Base-by-base conservation (phyloP, 768 basidiomycete genomes). In the Boletus coccyginus region DNA sequence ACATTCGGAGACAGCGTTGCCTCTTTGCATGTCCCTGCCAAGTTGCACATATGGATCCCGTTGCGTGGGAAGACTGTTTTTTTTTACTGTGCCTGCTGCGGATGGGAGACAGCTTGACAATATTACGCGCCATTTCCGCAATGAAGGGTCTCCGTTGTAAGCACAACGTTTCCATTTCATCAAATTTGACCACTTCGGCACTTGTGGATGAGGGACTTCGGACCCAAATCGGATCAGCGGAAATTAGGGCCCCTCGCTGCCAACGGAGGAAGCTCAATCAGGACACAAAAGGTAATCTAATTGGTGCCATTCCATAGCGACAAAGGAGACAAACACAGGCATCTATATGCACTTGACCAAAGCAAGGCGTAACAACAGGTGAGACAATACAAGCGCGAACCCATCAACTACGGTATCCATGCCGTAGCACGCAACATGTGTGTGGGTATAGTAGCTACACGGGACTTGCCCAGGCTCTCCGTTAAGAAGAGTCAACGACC, bases 301-400 rank as follows among this genome's bases (percentile, higher is more conserved):
- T 11, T n/a, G 16, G 27, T 58, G 21, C 17, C 44, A 52, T 59
- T 60, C 51, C 58, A 56, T 58, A 55, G 31, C 38, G 21, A 46
- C 35, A 53, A 50, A 40, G 13, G 21, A 52, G 32, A 68, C 52
- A 59, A 50, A 32, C n/a, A 52, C 19, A 54, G 24, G 1, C 1
- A 32, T 62, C 60, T 68, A 67, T 32, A 64, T 60, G 66, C 67
- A 56, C 64, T 71, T 70, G 75, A 60, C 73, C 65, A 67, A 57
- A 73, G 73, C 74, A 74, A 66, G 71, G 61, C 53, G 36, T 43
- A 47, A 61, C 55, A 58, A 56, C 50, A 50, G 9, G 17, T 5
- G 44, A 46, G 42, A 57, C 33, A 47, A 61, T 53, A 60, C 51
- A 52, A 52, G 38, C 7, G 19, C 47, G 45, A 45, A 46, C 66